A percentile compares a stretch with the other conserved stretches of the same genome.
Conservation (phyloP, 208 protist genomes). For the Leishmania aethiopica region DNA sequence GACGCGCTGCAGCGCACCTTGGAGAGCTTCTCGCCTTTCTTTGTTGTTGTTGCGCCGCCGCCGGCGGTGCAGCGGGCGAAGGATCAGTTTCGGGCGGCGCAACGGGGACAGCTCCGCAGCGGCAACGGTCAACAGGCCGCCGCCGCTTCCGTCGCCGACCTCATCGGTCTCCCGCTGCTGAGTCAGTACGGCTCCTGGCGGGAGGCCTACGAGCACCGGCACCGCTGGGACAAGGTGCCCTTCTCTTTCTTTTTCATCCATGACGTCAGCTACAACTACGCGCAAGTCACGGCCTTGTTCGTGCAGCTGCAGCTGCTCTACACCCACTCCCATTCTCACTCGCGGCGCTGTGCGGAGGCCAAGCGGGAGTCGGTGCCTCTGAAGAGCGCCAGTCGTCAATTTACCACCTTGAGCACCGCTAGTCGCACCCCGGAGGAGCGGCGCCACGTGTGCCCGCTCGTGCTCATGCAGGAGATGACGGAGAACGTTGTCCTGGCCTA, state of each 20-base stretch:
- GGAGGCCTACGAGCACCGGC: constrained; percentile 82
- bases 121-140: constrained; percentile 2
- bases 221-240: constrained; percentile 61
- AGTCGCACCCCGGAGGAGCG: constrained; percentile 31
- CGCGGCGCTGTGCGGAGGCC: constrained; percentile 40
- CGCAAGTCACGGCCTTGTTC: constrained; percentile 78
- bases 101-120: constrained; percentile 29
- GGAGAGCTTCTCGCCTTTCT: constrained; percentile 83
- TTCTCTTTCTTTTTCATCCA: constrained; percentile 87
- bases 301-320: constrained; percentile 68
- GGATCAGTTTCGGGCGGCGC: constrained; percentile 39
- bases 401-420: constrained; percentile 19
- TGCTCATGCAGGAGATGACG: constrained; percentile 72
- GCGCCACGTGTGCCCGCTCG: constrained; percentile 54
- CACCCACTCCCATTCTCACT: constrained; percentile 55
- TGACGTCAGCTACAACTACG: constrained; percentile 82
- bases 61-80: constrained; percentile 42
- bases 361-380: constrained; percentile 31
- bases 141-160: constrained; percentile 32
- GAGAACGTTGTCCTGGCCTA: constrained; percentile 81
- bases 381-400: constrained; percentile 24
- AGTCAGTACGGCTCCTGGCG: constrained; percentile 87
- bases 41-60: constrained; percentile 73
- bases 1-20: constrained; percentile 58
- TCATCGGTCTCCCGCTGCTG: constrained; percentile 76